Base-by-base conservation (phyloP, 2,329 filamentous ascomycete species). In the Seiridium cupressi region DNA sequence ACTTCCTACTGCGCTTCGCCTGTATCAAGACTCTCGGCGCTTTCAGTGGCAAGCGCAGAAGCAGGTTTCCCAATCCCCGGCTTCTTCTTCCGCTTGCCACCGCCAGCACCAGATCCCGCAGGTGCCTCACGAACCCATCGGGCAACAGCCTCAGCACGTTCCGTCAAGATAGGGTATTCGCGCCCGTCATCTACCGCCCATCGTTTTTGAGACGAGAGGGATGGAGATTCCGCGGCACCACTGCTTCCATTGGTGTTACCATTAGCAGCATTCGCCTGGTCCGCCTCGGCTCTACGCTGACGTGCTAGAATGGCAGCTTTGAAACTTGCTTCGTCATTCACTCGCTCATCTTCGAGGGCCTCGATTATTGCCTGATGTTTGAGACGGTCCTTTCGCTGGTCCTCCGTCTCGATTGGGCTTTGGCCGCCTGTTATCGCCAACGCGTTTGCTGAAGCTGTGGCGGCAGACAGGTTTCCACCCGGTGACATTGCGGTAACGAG, bases 151-250 rank as follows among this genome's bases (percentile, higher is more conserved):
- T 86, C 81, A 0, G 90, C 90, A 31, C 91, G 82, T 63, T 90
- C 88, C 1, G 89, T 91, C 18, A 83, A 80, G 63, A 91, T 86
- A 2, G 86, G 85, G 70, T 90, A 90, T 64, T 92, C 89, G 67
- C 85, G 86, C 0, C 82, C 84, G 61, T 89, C 85, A 57, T 89
- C 87, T 59, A 85, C 81, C 4, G 84, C 82, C 86, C 86, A 89
- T 7, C 85, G 76, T 66, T 86, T 87, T 9, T 68, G 66, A 1
- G 63, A 62, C 8, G 63, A 60, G 34, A 55, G 63, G 5, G 67
- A 70, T 54, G 69, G 66, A 3, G 70, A 62, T 31, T 47, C 44
- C 8, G 40, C 48, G 18, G 54, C 10, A 36, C 32, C 56, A 13
- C 55, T 55, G 42, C 44, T 59, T 32, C 56, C 36, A 38, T 63